Evolutionary conservation across 352 stramenopile species (phyloP), one percentile per base, ranked within the genome.

Genomic region (Halophytophthora polymorphica): DNA sequence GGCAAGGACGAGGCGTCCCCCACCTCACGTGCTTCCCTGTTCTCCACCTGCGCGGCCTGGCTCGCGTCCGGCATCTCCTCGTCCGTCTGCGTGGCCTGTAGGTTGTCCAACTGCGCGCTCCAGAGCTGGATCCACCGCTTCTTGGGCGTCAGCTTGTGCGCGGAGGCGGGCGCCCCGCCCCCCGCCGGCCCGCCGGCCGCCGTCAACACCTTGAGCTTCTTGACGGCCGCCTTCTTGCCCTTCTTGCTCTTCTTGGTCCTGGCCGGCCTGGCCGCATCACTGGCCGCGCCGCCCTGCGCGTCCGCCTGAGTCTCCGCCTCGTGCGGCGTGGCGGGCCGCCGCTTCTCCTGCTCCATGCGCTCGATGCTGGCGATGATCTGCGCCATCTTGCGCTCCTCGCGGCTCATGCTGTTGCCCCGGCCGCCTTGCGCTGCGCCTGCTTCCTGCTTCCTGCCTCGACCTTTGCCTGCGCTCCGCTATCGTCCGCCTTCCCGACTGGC

Each of bases 291-390:
- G 46, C 31, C 25, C 29, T 54, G 35, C n/a, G 17, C 21, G 23
- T 50, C 44, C 12, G 15, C 22, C 29, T 50, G 29, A 11, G 44
- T 18, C 11, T 17, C 37, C 7, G 29, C 56, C 40, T 41, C 45
- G 15, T 61, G 45, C 10, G 52, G 58, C 53, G 39, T 64, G 29
- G 47, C 53, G 25, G 17, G 45, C 61, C 33, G 47, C 58, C 61
- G 58, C 38, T 63, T 61, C 50, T 74, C 69, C 71, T 84, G 75
- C 61, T 86, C 75, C 75, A 86, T 86, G 58, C 77, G 77, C 69
- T 88, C 77, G 58, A 88, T 88, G 43, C 70, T 85, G 38, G 77
- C 77, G 58, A 86, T 84, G 51, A 88, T 88, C 61, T 88, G 77
- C 58, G 74, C 75, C 77, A 86, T 88, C 62, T 88, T 88, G 37